Evolutionary conservation across 1,284 basidiomycete genomes (phyloP).

Genomic region (Cutaneotrichosporon cyanovorans): DNA sequence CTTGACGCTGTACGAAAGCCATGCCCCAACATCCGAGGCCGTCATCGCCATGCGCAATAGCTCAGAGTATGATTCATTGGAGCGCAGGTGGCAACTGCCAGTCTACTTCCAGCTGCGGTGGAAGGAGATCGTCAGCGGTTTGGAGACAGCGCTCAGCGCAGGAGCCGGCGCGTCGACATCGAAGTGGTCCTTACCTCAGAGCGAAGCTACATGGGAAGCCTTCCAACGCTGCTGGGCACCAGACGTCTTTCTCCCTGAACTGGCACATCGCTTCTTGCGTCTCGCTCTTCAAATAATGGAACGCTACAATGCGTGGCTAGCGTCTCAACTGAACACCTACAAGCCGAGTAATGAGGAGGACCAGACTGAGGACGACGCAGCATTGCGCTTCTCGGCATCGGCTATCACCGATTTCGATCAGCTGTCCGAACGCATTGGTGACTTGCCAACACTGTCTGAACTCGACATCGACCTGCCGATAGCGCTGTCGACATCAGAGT

Average conservation of each 20-base stretch:
- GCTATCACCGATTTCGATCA: conserved; percentile 32
- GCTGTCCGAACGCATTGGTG: conserved; percentile 15
- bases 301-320: conserved; percentile 68
- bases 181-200: conserved; percentile 50
- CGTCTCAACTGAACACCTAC: conserved; percentile 43
- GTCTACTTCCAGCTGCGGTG: conserved; percentile 97
- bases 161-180: neutral
- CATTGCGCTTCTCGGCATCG: conserved; percentile 25
- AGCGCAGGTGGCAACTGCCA: conserved; percentile 85
- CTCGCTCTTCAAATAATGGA: conserved; percentile 75
- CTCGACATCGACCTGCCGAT: conserved; percentile 10
- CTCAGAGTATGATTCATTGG: conserved; percentile 63
- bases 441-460: conserved; percentile 3
- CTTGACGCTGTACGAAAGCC: conserved; percentile 69
- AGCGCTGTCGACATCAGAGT: conserved; percentile 15
- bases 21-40: conserved; percentile 67
- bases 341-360: conserved; percentile 41
- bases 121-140: conserved; percentile 75
- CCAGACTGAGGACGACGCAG: conserved; percentile 53
- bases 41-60: conserved; percentile 65
- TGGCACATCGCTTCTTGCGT: conserved; percentile 77
- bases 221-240: conserved; percentile 73
- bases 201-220: conserved; percentile 62
- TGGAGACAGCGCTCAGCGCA: conserved; percentile 59
- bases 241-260: conserved; percentile 71